phyloP scores from a whole-genome alignment of 768 basidiomycete genomes.

The Auricularia sp. region DNA sequence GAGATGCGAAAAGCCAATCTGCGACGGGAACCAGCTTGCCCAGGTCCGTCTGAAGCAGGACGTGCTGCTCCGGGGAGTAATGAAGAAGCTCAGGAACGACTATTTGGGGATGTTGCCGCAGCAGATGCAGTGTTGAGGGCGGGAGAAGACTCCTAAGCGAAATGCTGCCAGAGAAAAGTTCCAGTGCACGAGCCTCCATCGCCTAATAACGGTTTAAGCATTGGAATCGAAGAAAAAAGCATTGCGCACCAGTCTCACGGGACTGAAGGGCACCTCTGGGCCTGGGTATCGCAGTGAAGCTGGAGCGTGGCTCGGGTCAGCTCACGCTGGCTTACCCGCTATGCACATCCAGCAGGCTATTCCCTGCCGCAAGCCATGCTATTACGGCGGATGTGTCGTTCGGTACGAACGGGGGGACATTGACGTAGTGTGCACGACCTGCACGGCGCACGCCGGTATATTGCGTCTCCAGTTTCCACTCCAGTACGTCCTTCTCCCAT shows the following conservation, averaged over 20 bases:
- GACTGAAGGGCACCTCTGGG: background rate
- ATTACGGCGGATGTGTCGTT: too few relatives aligned
- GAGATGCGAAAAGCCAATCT: background rate
- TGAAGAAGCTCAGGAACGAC: background rate
- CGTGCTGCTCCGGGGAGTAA: background rate
- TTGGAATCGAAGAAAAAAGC: background rate
- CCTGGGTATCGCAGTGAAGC: background rate
- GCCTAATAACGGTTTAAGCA: background rate
- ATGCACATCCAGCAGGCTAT: too few relatives aligned
- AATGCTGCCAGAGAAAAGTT: background rate
- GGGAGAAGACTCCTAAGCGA: background rate
- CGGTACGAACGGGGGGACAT: too few relatives aligned
- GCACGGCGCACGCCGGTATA: too few relatives aligned
- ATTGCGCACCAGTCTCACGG: background rate
- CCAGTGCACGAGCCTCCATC: background rate
- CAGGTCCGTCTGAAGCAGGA: background rate
- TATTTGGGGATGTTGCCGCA: background rate
- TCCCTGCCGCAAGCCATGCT: too few relatives aligned
- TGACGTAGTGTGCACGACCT: too few relatives aligned
- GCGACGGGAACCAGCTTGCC: background rate
- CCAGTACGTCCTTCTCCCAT: too few relatives aligned
- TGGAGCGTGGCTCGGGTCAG: too few relatives aligned
- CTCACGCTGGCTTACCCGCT: too few relatives aligned
- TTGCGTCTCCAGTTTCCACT: too few relatives aligned
- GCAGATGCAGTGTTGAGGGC: background rate